These are phyloP conservation scores for Rhododendron ovatum DNA, from an alignment of 148 eudicot genomes.

Conservation along the genomic window DNA sequence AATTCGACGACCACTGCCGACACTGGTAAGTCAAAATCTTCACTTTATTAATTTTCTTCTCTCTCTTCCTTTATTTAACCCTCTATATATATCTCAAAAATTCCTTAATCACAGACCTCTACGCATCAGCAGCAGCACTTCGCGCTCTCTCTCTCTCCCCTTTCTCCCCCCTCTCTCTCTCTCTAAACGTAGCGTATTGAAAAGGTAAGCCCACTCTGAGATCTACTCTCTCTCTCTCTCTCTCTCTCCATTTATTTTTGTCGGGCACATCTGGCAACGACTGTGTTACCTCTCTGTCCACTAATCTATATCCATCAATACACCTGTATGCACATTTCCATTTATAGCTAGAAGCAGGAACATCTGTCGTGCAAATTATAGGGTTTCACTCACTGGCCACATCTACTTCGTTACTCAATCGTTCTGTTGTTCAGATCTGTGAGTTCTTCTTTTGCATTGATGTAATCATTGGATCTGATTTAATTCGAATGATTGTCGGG, in stretches of 20 bases:
- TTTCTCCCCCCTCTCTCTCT: neutral
- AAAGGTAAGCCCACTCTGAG: neutral
- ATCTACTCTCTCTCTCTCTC: neutral
- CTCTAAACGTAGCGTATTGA: neutral
- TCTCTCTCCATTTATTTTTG: neutral
- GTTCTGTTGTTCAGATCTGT: neutral
- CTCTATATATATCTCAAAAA: neutral
- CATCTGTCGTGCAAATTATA: neutral
- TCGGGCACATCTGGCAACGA: neutral
- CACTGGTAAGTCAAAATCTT: neutral
- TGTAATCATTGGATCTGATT: slow-evolving; percentile 4
- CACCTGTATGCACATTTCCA: neutral
- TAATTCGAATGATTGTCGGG: neutral
- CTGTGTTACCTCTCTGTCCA: neutral
- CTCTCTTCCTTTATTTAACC: neutral
- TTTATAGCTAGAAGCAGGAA: neutral
- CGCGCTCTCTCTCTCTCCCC: neutral
- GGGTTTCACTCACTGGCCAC: slow-evolving; percentile 5
- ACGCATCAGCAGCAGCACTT: neutral
- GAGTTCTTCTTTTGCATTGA: neutral
- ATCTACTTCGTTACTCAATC: neutral
- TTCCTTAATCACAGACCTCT: neutral
- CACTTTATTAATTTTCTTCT: neutral
- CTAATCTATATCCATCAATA: neutral
- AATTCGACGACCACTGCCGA: neutral